These are phyloP conservation scores for Beauveria sp. DNA, from an alignment of 2,329 filamentous ascomycete genomes.

Conservation along the genomic window DNA sequence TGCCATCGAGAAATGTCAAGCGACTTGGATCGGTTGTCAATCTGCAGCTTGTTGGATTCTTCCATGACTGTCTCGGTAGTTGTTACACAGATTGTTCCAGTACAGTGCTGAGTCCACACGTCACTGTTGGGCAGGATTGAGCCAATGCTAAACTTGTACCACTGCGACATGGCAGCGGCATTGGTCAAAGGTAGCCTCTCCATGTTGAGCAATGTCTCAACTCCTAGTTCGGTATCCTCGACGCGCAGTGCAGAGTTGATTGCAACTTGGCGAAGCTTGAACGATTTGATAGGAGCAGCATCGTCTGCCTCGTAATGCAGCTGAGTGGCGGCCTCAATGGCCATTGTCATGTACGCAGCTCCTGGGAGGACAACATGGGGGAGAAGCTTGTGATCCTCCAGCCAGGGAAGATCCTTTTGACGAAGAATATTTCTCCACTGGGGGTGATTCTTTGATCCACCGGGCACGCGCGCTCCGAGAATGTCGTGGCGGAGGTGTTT, in stretches of 20 bases:
- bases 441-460: slow-evolving; percentile 18
- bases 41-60: not conserved
- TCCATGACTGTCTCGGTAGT: slow-evolving; percentile 4
- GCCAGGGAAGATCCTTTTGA: slow-evolving; percentile 25
- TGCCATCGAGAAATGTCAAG: slow-evolving; percentile 14
- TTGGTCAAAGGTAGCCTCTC: slow-evolving; percentile 17
- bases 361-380: slow-evolving; percentile 24
- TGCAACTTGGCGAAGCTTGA: slow-evolving; percentile 16
- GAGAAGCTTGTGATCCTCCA: slow-evolving; percentile 25
- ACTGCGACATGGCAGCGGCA: slow-evolving; percentile 18
- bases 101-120: slow-evolving; percentile 20
- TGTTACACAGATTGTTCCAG: slow-evolving; percentile 17
- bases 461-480: slow-evolving; percentile 18
- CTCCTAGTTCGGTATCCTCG: slow-evolving; percentile 16
- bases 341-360: slow-evolving; percentile 26
- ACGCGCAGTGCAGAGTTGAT: slow-evolving; percentile 19
- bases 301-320: slow-evolving; percentile 5
- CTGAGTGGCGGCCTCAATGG: slow-evolving; percentile 21
- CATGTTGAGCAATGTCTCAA: slow-evolving; percentile 16
- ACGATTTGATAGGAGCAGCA: slow-evolving; percentile 13
- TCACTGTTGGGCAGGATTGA: slow-evolving; percentile 16
- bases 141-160: slow-evolving; percentile 20
- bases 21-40: not conserved
- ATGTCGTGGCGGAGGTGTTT: slow-evolving; percentile 19
- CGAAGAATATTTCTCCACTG: slow-evolving; percentile 26